Percentiles rank a stretch among this genome's conserved stretches.
Evolutionary conservation across 2,329 filamentous ascomycete species (phyloP).

Genomic region (Arthroderma sp.): DNA sequence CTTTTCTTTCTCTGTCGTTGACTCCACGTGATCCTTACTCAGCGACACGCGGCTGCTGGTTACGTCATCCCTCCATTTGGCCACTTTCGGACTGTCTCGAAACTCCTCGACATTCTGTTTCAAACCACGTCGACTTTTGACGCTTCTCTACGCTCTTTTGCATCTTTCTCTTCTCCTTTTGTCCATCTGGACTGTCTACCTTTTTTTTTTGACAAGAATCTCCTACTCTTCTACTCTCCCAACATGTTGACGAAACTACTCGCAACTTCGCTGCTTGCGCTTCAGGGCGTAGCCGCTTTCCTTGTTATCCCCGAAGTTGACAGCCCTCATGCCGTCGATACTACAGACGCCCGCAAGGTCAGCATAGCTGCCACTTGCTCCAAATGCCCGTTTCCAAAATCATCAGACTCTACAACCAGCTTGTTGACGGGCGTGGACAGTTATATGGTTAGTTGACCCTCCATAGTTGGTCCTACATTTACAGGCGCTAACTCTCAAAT

Average conservation of each 20-base stretch:
- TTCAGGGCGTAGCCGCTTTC: slow-evolving; percentile 26
- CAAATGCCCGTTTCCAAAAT: slow-evolving; percentile 30
- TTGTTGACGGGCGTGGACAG: slow-evolving; percentile 27
- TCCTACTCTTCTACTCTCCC: slow-evolving; percentile 4
- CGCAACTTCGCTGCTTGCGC: slow-evolving; percentile 24
- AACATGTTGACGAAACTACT: slow-evolving; percentile 30
- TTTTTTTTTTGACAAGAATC: not conserved
- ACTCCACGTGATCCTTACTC: not conserved
- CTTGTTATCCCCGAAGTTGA: slow-evolving; percentile 25
- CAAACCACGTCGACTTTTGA: not conserved
- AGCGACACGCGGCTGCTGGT: not conserved
- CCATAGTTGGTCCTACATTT: not conserved
- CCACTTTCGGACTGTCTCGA: not conserved
- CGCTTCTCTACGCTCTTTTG: not conserved
- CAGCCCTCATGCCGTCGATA: not conserved
- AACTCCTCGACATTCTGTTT: not conserved
- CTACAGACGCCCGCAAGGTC: slow-evolving; percentile 18
- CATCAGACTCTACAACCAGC: slow-evolving; percentile 20
- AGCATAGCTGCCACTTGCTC: slow-evolving; percentile 26
- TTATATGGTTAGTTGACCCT: slow-evolving; percentile 24
- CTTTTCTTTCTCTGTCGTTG: not conserved
- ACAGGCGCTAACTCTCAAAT: not conserved
- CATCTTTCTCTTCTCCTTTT: not conserved
- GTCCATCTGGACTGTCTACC: not conserved
- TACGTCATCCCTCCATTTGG: not conserved